Conservation (phyloP, 2,329 filamentous ascomycete genomes). For the Helotiales sp. region DNA sequence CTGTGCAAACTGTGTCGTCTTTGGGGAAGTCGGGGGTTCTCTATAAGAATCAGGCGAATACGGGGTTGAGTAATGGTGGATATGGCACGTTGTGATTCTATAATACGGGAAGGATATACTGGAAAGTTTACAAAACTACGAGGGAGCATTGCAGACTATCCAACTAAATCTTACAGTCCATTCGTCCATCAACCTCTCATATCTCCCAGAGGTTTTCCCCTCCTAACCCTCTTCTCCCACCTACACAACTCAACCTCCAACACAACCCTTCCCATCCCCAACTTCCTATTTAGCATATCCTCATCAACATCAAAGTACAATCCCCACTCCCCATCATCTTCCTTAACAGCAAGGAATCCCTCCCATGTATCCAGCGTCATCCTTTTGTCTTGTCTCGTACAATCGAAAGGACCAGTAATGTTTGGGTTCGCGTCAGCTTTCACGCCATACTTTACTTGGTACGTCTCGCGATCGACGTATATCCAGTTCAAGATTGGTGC, state of each 20-base stretch:
- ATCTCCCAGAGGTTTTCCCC: slow-evolving; percentile 29
- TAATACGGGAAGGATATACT: no score
- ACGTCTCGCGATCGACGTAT: slow-evolving; percentile 63
- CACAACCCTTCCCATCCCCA: slow-evolving; percentile 54
- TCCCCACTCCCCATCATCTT: slow-evolving; percentile 54
- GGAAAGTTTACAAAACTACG: no score
- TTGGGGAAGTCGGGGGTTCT: slow-evolving; percentile 35
- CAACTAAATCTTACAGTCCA: no score
- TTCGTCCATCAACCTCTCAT: neutral
- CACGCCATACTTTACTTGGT: slow-evolving; percentile 66
- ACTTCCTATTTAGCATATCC: slow-evolving; percentile 51
- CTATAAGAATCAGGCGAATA: slow-evolving; percentile 36
- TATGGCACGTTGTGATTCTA: slow-evolving; percentile 36
- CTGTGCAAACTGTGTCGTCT: slow-evolving; percentile 34
- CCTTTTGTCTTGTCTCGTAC: slow-evolving; percentile 56
- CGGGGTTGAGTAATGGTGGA: slow-evolving; percentile 38
- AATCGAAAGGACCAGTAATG: slow-evolving; percentile 75
- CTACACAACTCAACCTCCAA: slow-evolving; percentile 60
- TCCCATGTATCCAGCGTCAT: slow-evolving; percentile 70
- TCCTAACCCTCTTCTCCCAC: slow-evolving; percentile 52
- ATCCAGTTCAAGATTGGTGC: slow-evolving; percentile 72
- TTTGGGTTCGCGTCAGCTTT: slow-evolving; percentile 74
- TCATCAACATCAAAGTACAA: slow-evolving; percentile 58
- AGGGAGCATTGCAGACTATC: no score
- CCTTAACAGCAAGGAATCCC: slow-evolving; percentile 60